Conservation (phyloP, 139 green algal species). For the Picochlorum sp. region DNA sequence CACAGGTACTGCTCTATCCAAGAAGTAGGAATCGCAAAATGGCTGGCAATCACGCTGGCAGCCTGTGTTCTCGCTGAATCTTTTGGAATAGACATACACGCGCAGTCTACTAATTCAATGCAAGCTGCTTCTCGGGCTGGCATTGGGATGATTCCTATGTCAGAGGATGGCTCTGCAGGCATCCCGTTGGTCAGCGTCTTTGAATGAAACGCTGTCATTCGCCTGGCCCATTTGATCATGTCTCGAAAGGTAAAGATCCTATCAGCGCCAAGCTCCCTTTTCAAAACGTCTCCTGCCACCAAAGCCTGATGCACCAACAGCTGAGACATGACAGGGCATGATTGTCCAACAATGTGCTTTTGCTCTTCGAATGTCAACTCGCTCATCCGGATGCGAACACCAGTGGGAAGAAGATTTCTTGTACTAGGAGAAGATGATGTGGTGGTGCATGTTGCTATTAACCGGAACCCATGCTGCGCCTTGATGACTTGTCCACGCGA, state of each 20-base stretch:
- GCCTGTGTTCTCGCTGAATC: background rate
- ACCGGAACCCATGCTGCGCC: slow-evolving; percentile 67
- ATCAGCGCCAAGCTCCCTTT: slow-evolving; percentile 28
- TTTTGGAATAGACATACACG: slow-evolving; percentile 15
- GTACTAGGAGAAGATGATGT: slow-evolving; percentile 4
- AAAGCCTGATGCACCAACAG: slow-evolving; percentile 60
- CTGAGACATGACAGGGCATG: slow-evolving; percentile 47
- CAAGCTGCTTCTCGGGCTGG: slow-evolving; percentile 45
- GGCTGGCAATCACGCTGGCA: no score
- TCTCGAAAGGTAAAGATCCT: slow-evolving; percentile 69
- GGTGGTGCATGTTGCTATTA: slow-evolving; percentile 60
- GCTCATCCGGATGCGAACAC: slow-evolving; percentile 67
- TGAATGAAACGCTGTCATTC: slow-evolving; percentile 42
- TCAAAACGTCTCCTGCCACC: slow-evolving; percentile 41
- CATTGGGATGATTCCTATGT: slow-evolving; percentile 14
- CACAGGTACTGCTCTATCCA: no score
- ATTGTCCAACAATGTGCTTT: slow-evolving; percentile 47
- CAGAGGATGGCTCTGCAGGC: slow-evolving; percentile 2
- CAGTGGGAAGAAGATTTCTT: background rate
- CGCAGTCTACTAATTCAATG: slow-evolving; percentile 51
- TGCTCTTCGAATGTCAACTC: slow-evolving; percentile 59
- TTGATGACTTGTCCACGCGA: slow-evolving; percentile 53
- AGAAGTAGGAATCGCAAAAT: no score
- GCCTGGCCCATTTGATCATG: slow-evolving; percentile 71
- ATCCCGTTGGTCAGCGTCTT: slow-evolving; percentile 2